Evolutionary conservation across 75 land plant species (phyloP).

Genomic region (Pinus tabuliformis): DNA sequence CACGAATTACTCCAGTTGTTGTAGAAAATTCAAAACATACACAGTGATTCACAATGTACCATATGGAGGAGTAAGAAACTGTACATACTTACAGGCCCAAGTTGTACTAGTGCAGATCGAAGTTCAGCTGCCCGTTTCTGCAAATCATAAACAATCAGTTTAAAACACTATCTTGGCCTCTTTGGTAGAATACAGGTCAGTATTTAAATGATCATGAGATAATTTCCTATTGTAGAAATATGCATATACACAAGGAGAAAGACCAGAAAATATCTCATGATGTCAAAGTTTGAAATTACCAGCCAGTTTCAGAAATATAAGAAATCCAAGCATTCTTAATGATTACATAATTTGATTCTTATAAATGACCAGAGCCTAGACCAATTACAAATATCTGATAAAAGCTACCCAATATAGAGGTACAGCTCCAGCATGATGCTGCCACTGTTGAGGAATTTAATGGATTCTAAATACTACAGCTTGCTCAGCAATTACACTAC

Average conservation of each 20-base stretch:
- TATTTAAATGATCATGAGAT: not conserved
- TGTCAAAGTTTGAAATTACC: not conserved
- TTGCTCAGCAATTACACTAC: no score
- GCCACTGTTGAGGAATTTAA: no score
- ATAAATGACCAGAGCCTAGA: no score
- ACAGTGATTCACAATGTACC: not conserved
- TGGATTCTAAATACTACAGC: no score
- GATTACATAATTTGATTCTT: no score
- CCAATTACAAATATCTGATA: no score
- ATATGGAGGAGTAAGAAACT: not conserved
- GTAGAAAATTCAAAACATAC: not conserved
- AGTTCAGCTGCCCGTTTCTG: constrained; percentile 92
- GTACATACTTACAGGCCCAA: constrained; percentile 80
- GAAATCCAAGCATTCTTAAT: no score
- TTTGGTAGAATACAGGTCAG: not conserved
- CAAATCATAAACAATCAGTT: not conserved
- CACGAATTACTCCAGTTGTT: not conserved
- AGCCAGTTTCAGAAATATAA: no score
- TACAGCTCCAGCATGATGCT: no score
- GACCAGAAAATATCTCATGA: not conserved
- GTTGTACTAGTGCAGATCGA: constrained; percentile 68
- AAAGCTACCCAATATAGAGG: no score
- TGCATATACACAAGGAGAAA: not conserved
- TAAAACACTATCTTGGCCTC: not conserved
- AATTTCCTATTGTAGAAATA: not conserved